These are phyloP conservation scores for Fusarium sp. DNA, from an alignment of 2,329 filamentous ascomycete genomes.

Conservation along the genomic window DNA sequence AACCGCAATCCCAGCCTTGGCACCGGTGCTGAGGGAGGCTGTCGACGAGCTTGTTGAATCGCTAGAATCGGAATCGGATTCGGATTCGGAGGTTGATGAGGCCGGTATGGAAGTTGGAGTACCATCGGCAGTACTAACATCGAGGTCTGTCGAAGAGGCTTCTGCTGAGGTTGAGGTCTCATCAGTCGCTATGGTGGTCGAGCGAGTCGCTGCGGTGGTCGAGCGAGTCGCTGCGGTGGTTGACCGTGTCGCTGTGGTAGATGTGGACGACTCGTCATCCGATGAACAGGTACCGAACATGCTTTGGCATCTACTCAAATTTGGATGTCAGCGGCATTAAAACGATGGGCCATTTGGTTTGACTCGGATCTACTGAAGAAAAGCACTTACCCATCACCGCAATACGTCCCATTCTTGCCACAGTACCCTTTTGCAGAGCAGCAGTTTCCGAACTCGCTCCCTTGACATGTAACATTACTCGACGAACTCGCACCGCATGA, in stretches of 20 bases:
- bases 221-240: not conserved
- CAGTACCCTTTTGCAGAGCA: slow-evolving; percentile 7
- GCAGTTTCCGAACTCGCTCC: slow-evolving; percentile 10
- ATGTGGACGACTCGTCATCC: not conserved
- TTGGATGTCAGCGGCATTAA: not conserved
- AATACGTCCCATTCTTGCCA: slow-evolving; percentile 6
- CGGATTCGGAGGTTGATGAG: not conserved
- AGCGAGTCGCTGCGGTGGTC: not conserved
- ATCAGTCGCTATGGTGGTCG: too few species aligned
- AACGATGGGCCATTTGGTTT: too few species aligned
- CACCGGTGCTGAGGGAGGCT: not conserved
- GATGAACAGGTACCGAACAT: slow-evolving; percentile 2
- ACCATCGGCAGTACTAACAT: not conserved
- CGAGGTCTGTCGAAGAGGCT: not conserved
- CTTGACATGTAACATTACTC: slow-evolving; percentile 7
- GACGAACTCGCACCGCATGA: slow-evolving; percentile 9
- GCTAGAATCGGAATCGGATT: too few species aligned
- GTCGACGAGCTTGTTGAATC: not conserved
- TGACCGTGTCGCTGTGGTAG: too few species aligned
- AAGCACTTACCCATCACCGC: slow-evolving; percentile 1
- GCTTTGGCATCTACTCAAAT: not conserved
- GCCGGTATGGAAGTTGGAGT: not conserved
- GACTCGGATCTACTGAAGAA: too few species aligned
- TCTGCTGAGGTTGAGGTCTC: not conserved
- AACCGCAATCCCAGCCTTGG: slow-evolving; percentile 2